phyloP scores from a whole-genome alignment of 1,284 basidiomycete genomes.

The Erythrobasidium hasegawianum region DNA sequence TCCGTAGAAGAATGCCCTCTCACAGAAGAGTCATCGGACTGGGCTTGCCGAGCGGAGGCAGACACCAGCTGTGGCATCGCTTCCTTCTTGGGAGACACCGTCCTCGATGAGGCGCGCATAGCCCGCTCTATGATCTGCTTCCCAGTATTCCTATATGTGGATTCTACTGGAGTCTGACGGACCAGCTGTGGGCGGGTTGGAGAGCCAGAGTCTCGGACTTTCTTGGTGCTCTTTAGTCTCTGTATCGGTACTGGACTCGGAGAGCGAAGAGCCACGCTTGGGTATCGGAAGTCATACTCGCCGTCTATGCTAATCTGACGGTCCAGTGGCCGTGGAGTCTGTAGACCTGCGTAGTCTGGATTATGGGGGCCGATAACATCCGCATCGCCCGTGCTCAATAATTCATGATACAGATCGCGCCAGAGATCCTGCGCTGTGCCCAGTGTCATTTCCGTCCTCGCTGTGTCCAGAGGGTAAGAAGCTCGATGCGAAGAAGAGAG shows the following conservation, averaged over 20 bases:
- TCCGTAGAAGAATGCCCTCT: too few relatives aligned
- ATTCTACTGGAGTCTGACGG: too few relatives aligned
- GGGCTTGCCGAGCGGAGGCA: too few relatives aligned
- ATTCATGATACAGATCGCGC: constrained; percentile 1
- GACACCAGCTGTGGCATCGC: too few relatives aligned
- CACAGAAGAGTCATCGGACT: too few relatives aligned
- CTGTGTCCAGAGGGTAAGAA: not conserved
- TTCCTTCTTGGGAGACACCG: too few relatives aligned
- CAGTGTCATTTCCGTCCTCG: not conserved
- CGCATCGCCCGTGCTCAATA: not conserved
- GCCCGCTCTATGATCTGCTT: too few relatives aligned
- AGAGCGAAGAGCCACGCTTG: not conserved
- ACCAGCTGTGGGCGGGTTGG: too few relatives aligned
- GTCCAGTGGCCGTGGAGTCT: not conserved
- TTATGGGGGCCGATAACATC: not conserved
- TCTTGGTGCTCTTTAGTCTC: not conserved
- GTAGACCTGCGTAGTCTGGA: not conserved
- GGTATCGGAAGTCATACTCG: not conserved
- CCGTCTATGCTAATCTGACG: not conserved
- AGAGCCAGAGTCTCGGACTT: too few relatives aligned
- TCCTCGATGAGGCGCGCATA: too few relatives aligned
- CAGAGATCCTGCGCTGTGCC: not conserved
- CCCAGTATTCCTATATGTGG: too few relatives aligned
- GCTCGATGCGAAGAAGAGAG: not conserved
- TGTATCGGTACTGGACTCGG: not conserved